Percentiles rank a stretch among this genome's conserved stretches.
Evolutionary conservation across 805 yeast species (phyloP).

Genomic region (Suhomyces xylopsoci): DNA sequence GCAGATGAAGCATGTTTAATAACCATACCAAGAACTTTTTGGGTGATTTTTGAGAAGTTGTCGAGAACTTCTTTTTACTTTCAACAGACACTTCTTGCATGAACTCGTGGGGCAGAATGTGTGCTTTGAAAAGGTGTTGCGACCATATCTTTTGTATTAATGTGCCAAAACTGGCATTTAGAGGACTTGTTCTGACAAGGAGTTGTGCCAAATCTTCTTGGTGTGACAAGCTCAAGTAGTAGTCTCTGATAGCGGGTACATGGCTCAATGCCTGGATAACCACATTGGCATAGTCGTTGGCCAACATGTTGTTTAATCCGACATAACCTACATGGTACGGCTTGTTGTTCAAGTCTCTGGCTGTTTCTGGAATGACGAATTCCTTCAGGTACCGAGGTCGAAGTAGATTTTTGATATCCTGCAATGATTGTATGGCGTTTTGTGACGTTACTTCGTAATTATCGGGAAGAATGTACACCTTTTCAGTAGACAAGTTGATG

Average conservation of each 20-base stretch:
- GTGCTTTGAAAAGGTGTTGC: constrained; percentile 51
- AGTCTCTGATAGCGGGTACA: constrained; percentile 44
- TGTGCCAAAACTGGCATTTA: constrained; percentile 44
- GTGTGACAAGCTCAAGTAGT: constrained; percentile 15
- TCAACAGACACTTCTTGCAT: constrained; percentile 44
- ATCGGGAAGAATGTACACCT: constrained; percentile 63
- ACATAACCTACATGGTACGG: constrained; percentile 60
- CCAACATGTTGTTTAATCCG: constrained; percentile 56
- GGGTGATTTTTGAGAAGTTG: constrained; percentile 44
- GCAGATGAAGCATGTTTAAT: constrained; percentile 43
- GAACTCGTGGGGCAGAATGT: constrained; percentile 67
- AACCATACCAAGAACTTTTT: constrained; percentile 59
- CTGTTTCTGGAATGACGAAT: constrained; percentile 31
- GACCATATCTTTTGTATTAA: constrained; percentile 66
- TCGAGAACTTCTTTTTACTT: constrained; percentile 44
- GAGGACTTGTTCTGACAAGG: constrained; percentile 13
- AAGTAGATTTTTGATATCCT: constrained; percentile 51
- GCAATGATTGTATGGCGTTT: constrained; percentile 29
- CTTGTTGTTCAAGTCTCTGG: constrained; percentile 44
- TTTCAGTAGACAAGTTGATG: constrained; percentile 49
- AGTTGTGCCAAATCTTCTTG: constrained; percentile 19
- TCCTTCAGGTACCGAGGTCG: constrained; percentile 47
- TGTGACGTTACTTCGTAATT: constrained; percentile 33
- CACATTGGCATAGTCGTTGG: constrained; percentile 56
- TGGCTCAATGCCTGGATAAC: constrained; percentile 57